These are phyloP conservation scores for Silene conica DNA, from an alignment of 148 eudicot genomes.

Conservation along the genomic window DNA sequence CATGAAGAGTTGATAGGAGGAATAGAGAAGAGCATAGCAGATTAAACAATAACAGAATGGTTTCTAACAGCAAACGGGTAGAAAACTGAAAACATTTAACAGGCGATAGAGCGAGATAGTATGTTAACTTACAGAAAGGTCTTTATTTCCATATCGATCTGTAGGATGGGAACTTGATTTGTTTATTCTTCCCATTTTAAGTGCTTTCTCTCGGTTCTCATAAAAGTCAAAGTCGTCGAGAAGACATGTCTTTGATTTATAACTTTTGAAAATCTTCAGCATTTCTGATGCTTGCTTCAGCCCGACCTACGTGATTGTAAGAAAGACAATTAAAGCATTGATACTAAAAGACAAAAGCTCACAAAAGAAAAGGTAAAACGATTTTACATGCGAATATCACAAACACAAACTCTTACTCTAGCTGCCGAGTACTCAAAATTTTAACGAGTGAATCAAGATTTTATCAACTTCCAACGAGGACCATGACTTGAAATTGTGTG, in stretches of 20 bases:
- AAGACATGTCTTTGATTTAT: conserved; percentile 46
- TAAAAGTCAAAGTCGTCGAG: conserved; percentile 75
- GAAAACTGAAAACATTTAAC: too few species aligned
- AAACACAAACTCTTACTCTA: too few species aligned
- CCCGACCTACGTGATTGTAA: conserved; percentile 42
- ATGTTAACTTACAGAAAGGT: conserved; percentile 31
- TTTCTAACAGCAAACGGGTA: too few species aligned
- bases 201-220: conserved; percentile 59
- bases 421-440: too few species aligned
- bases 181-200: conserved; percentile 46
- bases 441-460: too few species aligned
- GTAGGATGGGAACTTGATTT: conserved; percentile 33
- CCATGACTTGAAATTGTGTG: too few species aligned
- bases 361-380: not conserved
- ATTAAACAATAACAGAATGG: too few species aligned
- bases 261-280: conserved; percentile 76
- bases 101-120: not conserved
- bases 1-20: too few species aligned
- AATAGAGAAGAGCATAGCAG: too few species aligned
- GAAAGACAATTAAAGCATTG: not conserved
- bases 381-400: too few species aligned
- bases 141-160: conserved; percentile 21
- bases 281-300: conserved; percentile 74
- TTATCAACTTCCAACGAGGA: too few species aligned
- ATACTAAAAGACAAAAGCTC: not conserved